Conservation (phyloP, 2,329 filamentous ascomycete species). For the Fusarium pseudograminearum region DNA sequence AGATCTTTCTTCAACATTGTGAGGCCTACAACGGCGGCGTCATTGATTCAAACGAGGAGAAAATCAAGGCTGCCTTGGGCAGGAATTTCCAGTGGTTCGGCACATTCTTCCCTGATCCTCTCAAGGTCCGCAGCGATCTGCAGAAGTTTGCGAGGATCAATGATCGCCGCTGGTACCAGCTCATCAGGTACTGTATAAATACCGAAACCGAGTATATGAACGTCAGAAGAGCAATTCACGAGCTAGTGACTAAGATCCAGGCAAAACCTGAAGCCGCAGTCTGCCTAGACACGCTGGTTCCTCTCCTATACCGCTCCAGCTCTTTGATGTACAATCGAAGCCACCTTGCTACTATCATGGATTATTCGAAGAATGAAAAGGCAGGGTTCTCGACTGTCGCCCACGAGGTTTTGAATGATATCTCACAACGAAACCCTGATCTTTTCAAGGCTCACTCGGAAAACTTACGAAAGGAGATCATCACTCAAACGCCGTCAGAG, state of each 20-base stretch:
- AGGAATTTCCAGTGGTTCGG: conserved; percentile 79
- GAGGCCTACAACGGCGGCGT: conserved; percentile 92
- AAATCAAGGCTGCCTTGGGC: conserved; percentile 76
- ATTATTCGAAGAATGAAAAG: conserved; percentile 86
- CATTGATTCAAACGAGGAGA: conserved; percentile 76
- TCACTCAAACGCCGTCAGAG: conserved; percentile 80
- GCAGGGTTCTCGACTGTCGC: conserved; percentile 81
- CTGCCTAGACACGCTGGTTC: conserved; percentile 82
- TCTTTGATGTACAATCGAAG: conserved; percentile 94
- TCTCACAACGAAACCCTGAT: conserved; percentile 88
- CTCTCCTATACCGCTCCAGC: conserved; percentile 85
- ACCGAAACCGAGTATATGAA: conserved; percentile 91
- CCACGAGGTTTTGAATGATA: conserved; percentile 90
- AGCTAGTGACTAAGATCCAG: conserved; percentile 85
- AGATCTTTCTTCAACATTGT: conserved; percentile 83
- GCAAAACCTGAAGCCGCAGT: conserved; percentile 70
- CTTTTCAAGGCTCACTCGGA: conserved; percentile 94
- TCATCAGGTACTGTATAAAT: conserved; percentile 81
- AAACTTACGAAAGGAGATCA: conserved; percentile 87
- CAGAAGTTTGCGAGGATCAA: conserved; percentile 92
- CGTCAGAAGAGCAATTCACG: conserved; percentile 89
- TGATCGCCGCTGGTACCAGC: conserved; percentile 88
- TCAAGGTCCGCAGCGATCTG: conserved; percentile 79
- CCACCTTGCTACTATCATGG: conserved; percentile 90
- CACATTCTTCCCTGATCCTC: conserved; percentile 79